Base-by-base conservation (phyloP, 805 yeast genomes). In the Metschnikowia lunata region DNA sequence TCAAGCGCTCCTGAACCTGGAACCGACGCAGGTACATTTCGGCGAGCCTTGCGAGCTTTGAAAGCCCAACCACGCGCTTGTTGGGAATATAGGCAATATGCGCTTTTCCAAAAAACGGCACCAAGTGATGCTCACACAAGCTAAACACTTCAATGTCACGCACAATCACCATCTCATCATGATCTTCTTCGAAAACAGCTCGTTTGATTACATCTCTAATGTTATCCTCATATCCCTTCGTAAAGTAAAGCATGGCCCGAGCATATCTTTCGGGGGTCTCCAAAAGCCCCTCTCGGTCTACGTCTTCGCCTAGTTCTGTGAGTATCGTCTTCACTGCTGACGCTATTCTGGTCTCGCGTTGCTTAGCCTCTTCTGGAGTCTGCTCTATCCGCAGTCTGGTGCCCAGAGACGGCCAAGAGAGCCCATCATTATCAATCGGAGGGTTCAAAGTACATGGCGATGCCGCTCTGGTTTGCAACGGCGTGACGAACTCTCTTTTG, bases 71-170 rank as follows among this genome's bases (percentile, higher is more conserved):
- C 6, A 93, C 99, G 50, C 88, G 79, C 59, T 88, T 88, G 64
- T 88, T 87, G 49, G 99, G 99, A 53, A 93, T 90, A 68, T 93
- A 93, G n/a, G 95, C 99, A 53, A 93, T 93, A 60, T 91, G 97
- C 42, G 91, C 95, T 59, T 91, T 93, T 46, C 99, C 99, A 57
- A 82, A 87, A 63, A 93, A 93, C 18, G 99, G 99, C 26, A 95
- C 99, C 57, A 93, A 71, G 67, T 93, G 99, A 64, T 93, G 99
- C 67, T 93, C 99, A 67, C 99, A 93, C 42, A 93, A 72, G 3
- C 97, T 88, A 63, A 83, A 86, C 42, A 93, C 79, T 56, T 88
- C 96, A 46, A 93, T 93, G 64, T 93, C 97, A 60, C 91, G 78
- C 26, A 93, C 99, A 51, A 93, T 90, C 38, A 93, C 98, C 98